phyloP scores from a whole-genome alignment of 2,329 filamentous ascomycete genomes.

The Colletotrichum eremochloae region DNA sequence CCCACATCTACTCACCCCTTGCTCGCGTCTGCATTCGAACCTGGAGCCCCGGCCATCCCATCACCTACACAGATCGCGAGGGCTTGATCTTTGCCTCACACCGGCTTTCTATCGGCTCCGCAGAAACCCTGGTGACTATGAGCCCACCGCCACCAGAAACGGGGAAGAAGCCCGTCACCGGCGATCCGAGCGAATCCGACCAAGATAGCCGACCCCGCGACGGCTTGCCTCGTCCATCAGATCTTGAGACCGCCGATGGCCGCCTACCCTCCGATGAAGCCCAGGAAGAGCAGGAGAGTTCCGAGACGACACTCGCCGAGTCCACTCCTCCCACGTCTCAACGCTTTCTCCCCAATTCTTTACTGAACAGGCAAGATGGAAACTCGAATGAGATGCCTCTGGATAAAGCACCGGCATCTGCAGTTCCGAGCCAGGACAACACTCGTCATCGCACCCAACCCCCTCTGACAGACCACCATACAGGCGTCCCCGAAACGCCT shows the following conservation, averaged over 20 bases:
- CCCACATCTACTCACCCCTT: not conserved
- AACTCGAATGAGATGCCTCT: no score
- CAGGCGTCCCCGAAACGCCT: not conserved
- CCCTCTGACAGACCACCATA: not conserved
- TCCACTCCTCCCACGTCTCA: no score
- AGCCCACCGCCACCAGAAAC: conserved; percentile 13
- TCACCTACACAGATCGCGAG: not conserved
- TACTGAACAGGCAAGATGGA: not conserved
- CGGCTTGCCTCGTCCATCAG: not conserved
- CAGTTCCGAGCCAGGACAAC: not conserved
- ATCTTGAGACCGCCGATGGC: not conserved
- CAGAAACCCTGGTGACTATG: conserved; percentile 2
- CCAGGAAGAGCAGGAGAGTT: not conserved
- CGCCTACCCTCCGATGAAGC: not conserved
- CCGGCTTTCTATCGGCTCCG: not conserved
- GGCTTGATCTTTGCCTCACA: no score
- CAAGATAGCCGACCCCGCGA: not conserved
- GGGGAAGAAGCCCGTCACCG: conserved; percentile 2
- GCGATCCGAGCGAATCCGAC: not conserved
- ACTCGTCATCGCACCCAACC: no score
- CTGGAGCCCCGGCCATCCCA: not conserved
- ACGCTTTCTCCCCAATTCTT: not conserved
- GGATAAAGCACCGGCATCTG: not conserved
- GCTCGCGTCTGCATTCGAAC: not conserved
- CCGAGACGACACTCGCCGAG: not conserved